A percentile compares a stretch with the other conserved stretches of the same genome.
phyloP scores from a whole-genome alignment of 768 basidiomycete species.

The Inosperma sp. region DNA sequence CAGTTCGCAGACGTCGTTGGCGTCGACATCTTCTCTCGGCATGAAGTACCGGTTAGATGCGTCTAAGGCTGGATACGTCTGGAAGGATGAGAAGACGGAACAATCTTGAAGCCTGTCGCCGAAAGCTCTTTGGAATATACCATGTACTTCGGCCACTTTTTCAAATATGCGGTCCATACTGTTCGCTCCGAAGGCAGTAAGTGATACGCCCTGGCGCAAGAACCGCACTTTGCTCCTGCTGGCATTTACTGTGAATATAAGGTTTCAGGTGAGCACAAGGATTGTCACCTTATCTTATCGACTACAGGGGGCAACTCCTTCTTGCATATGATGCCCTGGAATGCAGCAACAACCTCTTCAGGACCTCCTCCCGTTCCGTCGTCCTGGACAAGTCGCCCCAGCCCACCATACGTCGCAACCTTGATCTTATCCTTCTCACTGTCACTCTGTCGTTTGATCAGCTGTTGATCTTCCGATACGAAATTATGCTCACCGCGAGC shows the following conservation, averaged over 20 bases:
- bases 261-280: too few relatives aligned
- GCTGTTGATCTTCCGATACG: not conserved
- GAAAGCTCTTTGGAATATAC: not conserved
- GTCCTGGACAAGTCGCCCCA: not conserved
- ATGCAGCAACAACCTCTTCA: too few relatives aligned
- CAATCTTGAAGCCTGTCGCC: not conserved
- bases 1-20: not conserved
- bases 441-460: not conserved
- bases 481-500: not conserved
- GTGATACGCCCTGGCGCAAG: not conserved
- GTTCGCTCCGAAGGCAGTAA: not conserved
- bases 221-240: too few relatives aligned
- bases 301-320: too few relatives aligned
- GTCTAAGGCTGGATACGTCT: not conserved
- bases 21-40: not conserved
- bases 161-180: not conserved
- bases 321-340: too few relatives aligned
- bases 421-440: not conserved
- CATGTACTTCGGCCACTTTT: not conserved
- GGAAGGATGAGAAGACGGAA: not conserved
- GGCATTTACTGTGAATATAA: too few relatives aligned
- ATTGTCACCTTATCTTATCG: too few relatives aligned
- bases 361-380: too few relatives aligned
- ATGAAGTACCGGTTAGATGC: constrained; percentile 5
- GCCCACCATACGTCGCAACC: too few relatives aligned